Percentiles rank a stretch among this genome's conserved stretches.
Evolutionary conservation across 345 rosid species (phyloP).

Genomic region (Brassica rapa): DNA sequence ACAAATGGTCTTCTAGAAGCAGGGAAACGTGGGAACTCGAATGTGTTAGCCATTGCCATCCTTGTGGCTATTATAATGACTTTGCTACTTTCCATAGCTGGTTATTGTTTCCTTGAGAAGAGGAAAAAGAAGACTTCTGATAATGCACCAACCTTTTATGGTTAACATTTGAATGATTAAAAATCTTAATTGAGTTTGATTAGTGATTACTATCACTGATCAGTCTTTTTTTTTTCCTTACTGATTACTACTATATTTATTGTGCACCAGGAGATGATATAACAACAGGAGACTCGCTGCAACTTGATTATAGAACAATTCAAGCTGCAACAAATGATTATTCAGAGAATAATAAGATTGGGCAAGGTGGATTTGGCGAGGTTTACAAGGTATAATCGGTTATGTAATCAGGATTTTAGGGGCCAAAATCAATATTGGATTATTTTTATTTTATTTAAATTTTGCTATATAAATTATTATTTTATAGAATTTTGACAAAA

Average conservation of each 20-base stretch:
- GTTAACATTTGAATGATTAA: not conserved
- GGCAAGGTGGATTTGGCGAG: constrained; percentile 69
- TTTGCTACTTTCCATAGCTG: not conserved
- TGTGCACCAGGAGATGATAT: constrained; percentile 25
- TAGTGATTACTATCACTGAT: no score
- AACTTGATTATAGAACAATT: not conserved
- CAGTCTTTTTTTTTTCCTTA: no score
- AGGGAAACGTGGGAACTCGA: not conserved
- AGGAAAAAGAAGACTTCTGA: not conserved
- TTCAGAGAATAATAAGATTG: constrained; percentile 49
- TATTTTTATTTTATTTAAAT: no score
- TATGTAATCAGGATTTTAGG: no score
- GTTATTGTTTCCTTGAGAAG: not conserved
- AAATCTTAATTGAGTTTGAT: not conserved
- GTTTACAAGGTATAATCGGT: constrained; percentile 56
- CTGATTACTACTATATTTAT: not conserved
- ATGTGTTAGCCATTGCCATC: not conserved
- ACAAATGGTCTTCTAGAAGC: not conserved
- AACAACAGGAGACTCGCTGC: constrained; percentile 36
- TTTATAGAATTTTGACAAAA: no score
- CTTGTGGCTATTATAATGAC: not conserved
- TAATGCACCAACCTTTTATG: not conserved
- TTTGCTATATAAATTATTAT: no score
- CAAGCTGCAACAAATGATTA: constrained; percentile 41
- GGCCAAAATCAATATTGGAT: no score